These are phyloP conservation scores for Carallia pectinifolia DNA, from an alignment of 345 rosid species.

Conservation along the genomic window DNA sequence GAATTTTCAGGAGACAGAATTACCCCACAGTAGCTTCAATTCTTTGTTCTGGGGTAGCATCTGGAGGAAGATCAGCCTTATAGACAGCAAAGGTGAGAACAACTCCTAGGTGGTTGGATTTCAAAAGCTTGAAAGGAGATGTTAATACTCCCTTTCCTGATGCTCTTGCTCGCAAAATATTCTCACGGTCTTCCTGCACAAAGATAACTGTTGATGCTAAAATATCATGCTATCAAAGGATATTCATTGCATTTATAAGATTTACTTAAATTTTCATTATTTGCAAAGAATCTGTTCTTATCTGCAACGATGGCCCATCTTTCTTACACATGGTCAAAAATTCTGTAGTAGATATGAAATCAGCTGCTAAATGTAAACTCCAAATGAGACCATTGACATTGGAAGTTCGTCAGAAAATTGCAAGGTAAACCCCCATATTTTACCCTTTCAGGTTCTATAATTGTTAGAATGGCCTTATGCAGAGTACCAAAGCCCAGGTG, in stretches of 20 bases:
- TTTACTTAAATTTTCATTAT: slow-evolving; percentile 5
- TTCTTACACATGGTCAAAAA: neutral
- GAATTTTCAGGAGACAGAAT: slow-evolving; percentile 17
- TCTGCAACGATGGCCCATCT: no score
- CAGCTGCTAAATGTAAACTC: neutral
- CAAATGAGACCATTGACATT: neutral
- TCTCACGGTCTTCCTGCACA: slow-evolving; percentile 84
- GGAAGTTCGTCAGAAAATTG: no score
- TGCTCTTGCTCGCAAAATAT: slow-evolving; percentile 88
- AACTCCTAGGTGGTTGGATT: slow-evolving; percentile 88
- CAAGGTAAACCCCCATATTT: no score
- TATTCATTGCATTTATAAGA: slow-evolving; percentile 1
- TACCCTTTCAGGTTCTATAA: no score
- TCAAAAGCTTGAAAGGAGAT: slow-evolving; percentile 90
- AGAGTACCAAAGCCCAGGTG: neutral
- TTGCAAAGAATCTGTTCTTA: neutral
- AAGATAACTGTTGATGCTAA: slow-evolving; percentile 6
- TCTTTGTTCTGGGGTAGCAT: slow-evolving; percentile 75
- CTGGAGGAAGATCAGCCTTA: slow-evolving; percentile 53
- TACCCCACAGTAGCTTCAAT: slow-evolving; percentile 82
- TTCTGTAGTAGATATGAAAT: neutral
- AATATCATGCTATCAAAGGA: slow-evolving; percentile 5
- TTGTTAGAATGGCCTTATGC: neutral
- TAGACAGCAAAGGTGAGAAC: slow-evolving; percentile 94
- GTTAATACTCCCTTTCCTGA: slow-evolving; percentile 95